A percentile compares a stretch with the other conserved stretches of the same genome.
These are phyloP conservation scores for Tagetes patula DNA, from an alignment of 129 eudicot species.

Conservation along the genomic window DNA sequence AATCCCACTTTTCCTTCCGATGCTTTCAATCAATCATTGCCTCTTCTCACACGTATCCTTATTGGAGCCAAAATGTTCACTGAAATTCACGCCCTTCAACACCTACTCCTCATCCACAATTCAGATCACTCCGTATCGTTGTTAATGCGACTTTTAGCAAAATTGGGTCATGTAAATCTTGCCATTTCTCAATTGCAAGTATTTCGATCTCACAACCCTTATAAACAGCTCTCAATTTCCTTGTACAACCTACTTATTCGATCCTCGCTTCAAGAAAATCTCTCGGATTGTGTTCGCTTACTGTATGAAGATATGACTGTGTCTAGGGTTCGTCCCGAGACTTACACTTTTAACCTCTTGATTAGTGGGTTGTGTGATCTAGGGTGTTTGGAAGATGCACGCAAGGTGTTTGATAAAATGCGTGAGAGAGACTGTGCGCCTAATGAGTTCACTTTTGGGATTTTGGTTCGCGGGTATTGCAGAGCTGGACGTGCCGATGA, in stretches of 20 bases:
- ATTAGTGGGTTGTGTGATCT: slow-evolving; percentile 65
- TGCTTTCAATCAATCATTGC: slow-evolving; percentile 35
- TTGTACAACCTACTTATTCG: slow-evolving; percentile 65
- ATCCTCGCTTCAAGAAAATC: slow-evolving; percentile 32
- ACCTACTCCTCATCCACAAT: slow-evolving; percentile 44
- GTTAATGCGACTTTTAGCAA: slow-evolving; percentile 41
- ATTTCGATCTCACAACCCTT: slow-evolving; percentile 47
- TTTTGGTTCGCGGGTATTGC: slow-evolving; percentile 84
- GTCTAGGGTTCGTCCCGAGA: slow-evolving; percentile 55
- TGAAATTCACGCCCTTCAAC: slow-evolving; percentile 53
- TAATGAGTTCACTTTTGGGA: slow-evolving; percentile 78
- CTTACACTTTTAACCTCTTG: slow-evolving; percentile 74
- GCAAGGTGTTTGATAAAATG: slow-evolving; percentile 84
- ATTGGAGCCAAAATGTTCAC: slow-evolving; percentile 56
- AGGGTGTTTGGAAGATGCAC: slow-evolving; percentile 78
- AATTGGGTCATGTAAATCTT: slow-evolving; percentile 43
- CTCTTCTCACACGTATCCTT: slow-evolving; percentile 58
- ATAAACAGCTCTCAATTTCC: slow-evolving; percentile 39
- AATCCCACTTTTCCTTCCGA: slow-evolving; percentile 24
- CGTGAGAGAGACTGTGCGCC: slow-evolving; percentile 73
- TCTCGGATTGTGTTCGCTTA: slow-evolving; percentile 37
- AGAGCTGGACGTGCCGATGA: slow-evolving; percentile 38
- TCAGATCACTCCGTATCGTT: slow-evolving; percentile 24
- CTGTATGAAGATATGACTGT: slow-evolving; percentile 71
- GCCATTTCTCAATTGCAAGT: slow-evolving; percentile 67